A percentile compares a stretch with the other conserved stretches of the same genome.
Conservation (phyloP, 495 filamentous ascomycete genomes). For the Neurospora sp. region DNA sequence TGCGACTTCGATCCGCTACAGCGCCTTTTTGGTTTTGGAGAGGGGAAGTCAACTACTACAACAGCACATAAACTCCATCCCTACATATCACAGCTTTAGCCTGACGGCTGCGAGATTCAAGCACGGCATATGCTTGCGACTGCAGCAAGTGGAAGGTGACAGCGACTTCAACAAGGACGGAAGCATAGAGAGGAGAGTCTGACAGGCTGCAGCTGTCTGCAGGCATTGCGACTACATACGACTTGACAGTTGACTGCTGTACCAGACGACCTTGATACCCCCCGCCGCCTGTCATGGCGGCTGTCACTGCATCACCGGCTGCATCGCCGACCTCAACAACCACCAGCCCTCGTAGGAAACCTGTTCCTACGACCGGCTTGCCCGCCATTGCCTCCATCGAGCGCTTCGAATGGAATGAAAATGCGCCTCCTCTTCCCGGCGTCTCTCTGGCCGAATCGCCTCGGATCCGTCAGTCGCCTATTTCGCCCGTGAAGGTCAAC, state of each 20-base stretch:
- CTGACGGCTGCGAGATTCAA: neutral
- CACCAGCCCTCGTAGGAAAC: slow-evolving; percentile 33
- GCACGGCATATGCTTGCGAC: neutral
- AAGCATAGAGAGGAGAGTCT: neutral
- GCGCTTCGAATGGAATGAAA: slow-evolving; percentile 26
- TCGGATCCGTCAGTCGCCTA: slow-evolving; percentile 25
- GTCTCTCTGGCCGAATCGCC: slow-evolving; percentile 20
- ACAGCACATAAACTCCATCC: neutral
- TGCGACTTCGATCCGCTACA: neutral
- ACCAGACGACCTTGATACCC: neutral
- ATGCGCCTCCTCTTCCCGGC: slow-evolving; percentile 22
- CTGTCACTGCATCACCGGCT: slow-evolving; percentile 28
- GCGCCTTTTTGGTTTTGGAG: neutral
- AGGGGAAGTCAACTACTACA: neutral
- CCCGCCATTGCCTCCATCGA: slow-evolving; percentile 10
- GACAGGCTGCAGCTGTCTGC: neutral
- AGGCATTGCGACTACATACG: neutral
- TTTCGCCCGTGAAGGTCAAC: slow-evolving; percentile 32
- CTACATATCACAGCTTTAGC: neutral
- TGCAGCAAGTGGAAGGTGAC: neutral
- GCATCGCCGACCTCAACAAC: slow-evolving; percentile 22
- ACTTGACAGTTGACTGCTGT: neutral
- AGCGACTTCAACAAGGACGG: neutral
- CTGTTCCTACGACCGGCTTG: slow-evolving; percentile 23
- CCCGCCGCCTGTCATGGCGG: slow-evolving; percentile 31